These are phyloP conservation scores for Umbelopsis sp. DNA, from an alignment of 192 early-diverging fungal genomes.

Conservation along the genomic window DNA sequence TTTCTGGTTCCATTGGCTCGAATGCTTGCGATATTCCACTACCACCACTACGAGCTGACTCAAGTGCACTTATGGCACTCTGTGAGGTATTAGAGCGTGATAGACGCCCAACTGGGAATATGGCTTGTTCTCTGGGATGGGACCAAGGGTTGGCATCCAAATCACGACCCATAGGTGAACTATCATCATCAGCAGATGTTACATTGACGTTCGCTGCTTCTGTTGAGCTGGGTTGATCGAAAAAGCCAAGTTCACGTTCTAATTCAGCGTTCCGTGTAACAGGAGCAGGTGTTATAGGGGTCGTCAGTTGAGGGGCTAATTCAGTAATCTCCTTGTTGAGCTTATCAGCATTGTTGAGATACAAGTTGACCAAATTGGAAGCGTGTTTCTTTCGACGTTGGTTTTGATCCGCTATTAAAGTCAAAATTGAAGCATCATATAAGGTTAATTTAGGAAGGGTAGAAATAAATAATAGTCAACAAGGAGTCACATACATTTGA, in stretches of 20 bases:
- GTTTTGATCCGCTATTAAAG: slow-evolving; percentile 56
- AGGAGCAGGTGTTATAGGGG: slow-evolving; percentile 40
- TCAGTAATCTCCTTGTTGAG: slow-evolving; percentile 37
- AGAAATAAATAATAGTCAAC: neutral
- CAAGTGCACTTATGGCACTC: neutral
- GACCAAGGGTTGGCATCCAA: slow-evolving; percentile 40
- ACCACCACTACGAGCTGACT: neutral
- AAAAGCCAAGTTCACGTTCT: slow-evolving; percentile 40
- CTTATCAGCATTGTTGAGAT: slow-evolving; percentile 54
- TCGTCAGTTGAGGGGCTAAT: slow-evolving; percentile 19
- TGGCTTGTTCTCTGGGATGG: neutral
- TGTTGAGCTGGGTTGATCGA: slow-evolving; percentile 27
- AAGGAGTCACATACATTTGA: slow-evolving; percentile 56
- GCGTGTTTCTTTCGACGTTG: slow-evolving; percentile 51
- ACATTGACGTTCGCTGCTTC: slow-evolving; percentile 28
- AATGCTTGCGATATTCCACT: slow-evolving; percentile 5
- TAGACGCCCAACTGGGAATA: neutral
- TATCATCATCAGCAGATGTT: slow-evolving; percentile 21
- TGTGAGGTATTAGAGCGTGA: slow-evolving; percentile 5
- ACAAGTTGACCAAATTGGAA: slow-evolving; percentile 40
- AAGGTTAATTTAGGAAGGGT: neutral
- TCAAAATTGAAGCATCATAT: neutral
- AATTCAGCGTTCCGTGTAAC: slow-evolving; percentile 37
- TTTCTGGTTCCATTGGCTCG: neutral
- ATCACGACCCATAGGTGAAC: neutral